Evolutionary conservation across 2,329 filamentous ascomycete genomes (phyloP).

Genomic region (Parastagonospora nodorum): DNA sequence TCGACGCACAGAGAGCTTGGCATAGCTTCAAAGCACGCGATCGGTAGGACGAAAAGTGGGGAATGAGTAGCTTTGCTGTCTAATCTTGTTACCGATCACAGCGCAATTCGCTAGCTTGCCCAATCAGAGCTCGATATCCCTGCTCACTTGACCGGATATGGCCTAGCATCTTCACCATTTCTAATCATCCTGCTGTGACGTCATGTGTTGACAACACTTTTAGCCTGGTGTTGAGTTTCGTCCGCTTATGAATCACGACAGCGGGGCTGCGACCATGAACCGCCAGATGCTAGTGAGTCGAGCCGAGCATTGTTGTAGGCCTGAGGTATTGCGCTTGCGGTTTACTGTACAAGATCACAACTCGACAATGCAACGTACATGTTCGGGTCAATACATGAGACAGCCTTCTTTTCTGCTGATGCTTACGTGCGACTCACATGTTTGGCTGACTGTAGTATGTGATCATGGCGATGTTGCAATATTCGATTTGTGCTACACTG

Average conservation of each 20-base stretch:
- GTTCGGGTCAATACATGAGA: too few relatives aligned
- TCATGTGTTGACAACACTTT: conserved; percentile 1
- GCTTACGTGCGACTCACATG: too few relatives aligned
- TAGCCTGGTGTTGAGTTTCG: conserved; percentile 1
- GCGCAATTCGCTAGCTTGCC: neutral
- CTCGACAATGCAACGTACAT: too few relatives aligned
- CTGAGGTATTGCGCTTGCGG: too few relatives aligned
- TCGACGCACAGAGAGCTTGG: conserved; percentile 1
- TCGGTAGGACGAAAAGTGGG: neutral
- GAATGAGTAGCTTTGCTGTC: neutral
- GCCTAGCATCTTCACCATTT: neutral
- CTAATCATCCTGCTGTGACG: neutral
- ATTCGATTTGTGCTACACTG: too few relatives aligned
- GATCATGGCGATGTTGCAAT: too few relatives aligned
- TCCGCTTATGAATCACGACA: conserved; percentile 5
- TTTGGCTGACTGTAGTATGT: too few relatives aligned
- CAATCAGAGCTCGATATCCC: neutral
- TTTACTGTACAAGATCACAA: too few relatives aligned
- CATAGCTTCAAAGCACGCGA: neutral
- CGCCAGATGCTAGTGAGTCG: too few relatives aligned
- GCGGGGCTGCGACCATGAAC: too few relatives aligned
- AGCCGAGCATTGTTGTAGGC: too few relatives aligned
- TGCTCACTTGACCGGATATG: neutral
- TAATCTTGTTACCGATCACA: neutral
- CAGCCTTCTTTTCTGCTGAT: too few relatives aligned